Evolutionary conservation across 208 protist genomes (phyloP).

Genomic region (Wallacemonas collosoma): DNA sequence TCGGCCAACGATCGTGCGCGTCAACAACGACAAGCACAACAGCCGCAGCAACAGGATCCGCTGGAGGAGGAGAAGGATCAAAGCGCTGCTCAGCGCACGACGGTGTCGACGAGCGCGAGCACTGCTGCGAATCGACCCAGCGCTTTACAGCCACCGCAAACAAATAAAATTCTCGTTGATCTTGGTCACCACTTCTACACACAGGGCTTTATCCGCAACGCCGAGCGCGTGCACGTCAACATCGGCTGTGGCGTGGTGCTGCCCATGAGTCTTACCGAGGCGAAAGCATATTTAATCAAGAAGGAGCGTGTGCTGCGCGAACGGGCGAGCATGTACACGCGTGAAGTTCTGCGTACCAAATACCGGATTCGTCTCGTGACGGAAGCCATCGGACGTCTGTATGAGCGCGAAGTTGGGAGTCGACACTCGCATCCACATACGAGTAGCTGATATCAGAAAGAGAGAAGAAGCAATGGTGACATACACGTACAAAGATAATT

Average conservation of each 20-base stretch:
- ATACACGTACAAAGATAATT: neutral
- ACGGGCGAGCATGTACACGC: constrained; percentile 31
- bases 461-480: neutral
- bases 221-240: constrained; percentile 56
- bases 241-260: constrained; percentile 83
- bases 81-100: neutral
- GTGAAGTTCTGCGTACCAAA: constrained; percentile 67
- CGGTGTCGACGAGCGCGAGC: constrained; percentile 2
- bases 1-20: neutral
- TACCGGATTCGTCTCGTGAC: constrained; percentile 84
- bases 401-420: constrained; percentile 33
- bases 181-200: constrained; percentile 81
- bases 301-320: constrained; percentile 56
- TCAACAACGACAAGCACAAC: neutral
- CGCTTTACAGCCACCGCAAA: constrained; percentile 14
- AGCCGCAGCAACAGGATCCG: neutral
- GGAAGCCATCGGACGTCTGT: constrained; percentile 64
- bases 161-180: constrained; percentile 76
- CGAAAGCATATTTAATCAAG: constrained; percentile 50
- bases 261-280: constrained; percentile 61
- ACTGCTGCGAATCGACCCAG: neutral
- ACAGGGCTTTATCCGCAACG: constrained; percentile 40
- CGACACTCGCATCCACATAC: neutral
- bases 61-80: neutral
- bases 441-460: neutral